Evolutionary conservation across 768 basidiomycete species (phyloP).

Genomic region (Cyathus striatus): DNA sequence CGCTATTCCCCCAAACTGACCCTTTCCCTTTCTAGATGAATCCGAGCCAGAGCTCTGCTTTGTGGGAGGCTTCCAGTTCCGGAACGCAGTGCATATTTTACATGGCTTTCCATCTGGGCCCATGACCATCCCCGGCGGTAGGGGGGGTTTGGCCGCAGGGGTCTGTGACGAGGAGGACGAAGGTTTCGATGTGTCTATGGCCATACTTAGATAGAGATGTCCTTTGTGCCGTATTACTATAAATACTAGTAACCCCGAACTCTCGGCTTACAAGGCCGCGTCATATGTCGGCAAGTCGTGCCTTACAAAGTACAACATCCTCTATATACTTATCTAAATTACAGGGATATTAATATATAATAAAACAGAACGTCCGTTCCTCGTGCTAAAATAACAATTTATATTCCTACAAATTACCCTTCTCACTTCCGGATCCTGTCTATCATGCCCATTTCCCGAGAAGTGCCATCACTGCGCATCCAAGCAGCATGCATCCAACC

Average conservation of each 20-base stretch:
- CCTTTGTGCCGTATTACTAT: no score
- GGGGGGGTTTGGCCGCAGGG: constrained; percentile 7
- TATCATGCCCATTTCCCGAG: constrained; percentile 82
- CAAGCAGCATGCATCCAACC: constrained; percentile 71
- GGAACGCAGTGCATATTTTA: constrained; percentile 84
- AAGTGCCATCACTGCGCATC: constrained; percentile 86
- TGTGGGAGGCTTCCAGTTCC: constrained; percentile 54
- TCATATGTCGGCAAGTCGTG: no score
- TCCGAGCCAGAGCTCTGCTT: constrained; percentile 19
- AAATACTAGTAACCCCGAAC: no score
- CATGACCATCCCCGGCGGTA: constrained; percentile 82
- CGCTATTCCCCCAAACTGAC: neutral
- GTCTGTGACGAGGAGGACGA: neutral
- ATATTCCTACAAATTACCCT: no score
- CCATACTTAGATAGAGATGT: no score
- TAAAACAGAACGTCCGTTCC: no score
- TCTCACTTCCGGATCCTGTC: no score
- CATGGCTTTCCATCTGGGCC: constrained; percentile 95
- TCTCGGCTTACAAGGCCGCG: no score
- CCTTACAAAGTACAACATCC: no score
- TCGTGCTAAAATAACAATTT: no score
- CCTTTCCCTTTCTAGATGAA: neutral
- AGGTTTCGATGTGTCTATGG: neutral
- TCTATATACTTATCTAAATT: no score
- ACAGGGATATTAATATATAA: no score